Conservation (phyloP, 495 filamentous ascomycete species). For the Entonaema liquescens region DNA sequence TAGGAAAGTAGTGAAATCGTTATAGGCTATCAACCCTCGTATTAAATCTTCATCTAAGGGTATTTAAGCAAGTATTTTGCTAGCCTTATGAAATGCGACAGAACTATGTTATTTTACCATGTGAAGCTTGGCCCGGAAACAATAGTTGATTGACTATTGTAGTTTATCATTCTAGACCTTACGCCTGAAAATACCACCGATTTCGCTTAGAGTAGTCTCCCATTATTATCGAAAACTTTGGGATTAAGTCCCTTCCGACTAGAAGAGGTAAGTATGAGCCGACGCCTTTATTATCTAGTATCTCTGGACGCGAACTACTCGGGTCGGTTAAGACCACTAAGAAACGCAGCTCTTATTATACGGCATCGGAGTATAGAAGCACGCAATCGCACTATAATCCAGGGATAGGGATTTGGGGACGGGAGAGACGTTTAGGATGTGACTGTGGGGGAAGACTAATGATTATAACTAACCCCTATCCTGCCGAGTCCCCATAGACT, state of each 20-base stretch:
- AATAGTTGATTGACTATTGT: no score
- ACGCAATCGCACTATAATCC: constrained; percentile 22
- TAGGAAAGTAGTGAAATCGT: no score
- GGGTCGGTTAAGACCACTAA: not conserved
- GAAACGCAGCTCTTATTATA: constrained; percentile 11
- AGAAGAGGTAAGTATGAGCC: not conserved
- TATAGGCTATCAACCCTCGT: no score
- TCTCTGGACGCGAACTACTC: not conserved
- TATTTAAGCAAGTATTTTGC: no score
- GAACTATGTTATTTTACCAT: no score
- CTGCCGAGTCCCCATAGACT: constrained; percentile 8
- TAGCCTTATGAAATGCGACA: no score
- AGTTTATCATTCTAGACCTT: not conserved
- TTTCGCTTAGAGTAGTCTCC: not conserved
- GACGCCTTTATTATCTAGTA: not conserved
- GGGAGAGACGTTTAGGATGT: constrained; percentile 15
- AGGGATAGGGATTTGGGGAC: constrained; percentile 18
- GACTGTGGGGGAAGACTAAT: constrained; percentile 25
- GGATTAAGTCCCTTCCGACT: not conserved
- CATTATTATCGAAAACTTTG: not conserved
- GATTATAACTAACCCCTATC: not conserved
- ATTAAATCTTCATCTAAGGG: no score
- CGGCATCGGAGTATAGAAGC: constrained; percentile 19
- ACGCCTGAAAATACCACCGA: not conserved
- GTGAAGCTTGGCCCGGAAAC: no score